Evolutionary conservation across 2,329 filamentous ascomycete species (phyloP).

Genomic region (Penicillium aurantiogriseum): DNA sequence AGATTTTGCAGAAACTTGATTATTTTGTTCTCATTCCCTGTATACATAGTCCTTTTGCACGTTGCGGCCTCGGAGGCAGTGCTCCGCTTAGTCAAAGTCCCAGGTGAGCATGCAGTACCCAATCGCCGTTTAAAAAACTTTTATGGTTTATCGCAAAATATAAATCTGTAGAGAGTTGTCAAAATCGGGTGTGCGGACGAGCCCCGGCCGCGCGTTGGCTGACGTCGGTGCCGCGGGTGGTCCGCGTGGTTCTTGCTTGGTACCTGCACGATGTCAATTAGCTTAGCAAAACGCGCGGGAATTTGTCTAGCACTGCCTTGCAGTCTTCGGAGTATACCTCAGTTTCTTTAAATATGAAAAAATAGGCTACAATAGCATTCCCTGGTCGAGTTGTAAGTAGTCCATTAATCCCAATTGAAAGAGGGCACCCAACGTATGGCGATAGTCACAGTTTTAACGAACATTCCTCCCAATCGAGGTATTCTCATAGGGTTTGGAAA

Average conservation of each 20-base stretch:
- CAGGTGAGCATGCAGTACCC: background rate
- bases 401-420: background rate
- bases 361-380: background rate
- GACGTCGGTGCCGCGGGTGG: background rate
- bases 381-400: background rate
- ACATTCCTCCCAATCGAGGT: background rate
- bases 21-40: background rate
- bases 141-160: background rate
- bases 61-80: background rate
- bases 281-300: background rate
- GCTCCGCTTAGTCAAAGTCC: background rate
- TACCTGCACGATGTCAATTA: background rate
- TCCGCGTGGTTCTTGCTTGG: background rate
- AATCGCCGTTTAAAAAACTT: background rate
- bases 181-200: background rate
- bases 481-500: background rate
- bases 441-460: background rate
- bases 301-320: background rate
- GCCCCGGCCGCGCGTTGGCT: background rate
- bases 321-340: background rate
- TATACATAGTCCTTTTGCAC: background rate
- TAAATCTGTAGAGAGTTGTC: background rate
- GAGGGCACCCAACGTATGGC: too few species aligned
- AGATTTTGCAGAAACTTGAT: background rate
- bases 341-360: background rate